Evolutionary conservation across 179 eudicot species (phyloP), one percentile per base, ranked within the genome.

Genomic region (Carnegiea gigantea): DNA sequence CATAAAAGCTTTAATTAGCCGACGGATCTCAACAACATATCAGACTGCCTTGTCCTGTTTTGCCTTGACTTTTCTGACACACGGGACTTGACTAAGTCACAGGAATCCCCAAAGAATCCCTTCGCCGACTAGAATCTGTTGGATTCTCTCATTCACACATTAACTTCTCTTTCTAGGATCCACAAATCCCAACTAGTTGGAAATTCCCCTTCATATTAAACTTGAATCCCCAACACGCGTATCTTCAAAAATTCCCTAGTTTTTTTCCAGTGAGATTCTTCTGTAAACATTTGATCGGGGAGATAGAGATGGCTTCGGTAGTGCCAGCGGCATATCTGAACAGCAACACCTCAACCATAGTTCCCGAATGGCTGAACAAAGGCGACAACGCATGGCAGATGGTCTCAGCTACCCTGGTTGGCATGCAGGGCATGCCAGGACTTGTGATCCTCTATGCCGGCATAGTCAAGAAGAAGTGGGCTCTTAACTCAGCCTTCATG

Each of bases 381-480:
- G 73, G 73, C 11, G 73, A 70, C 73, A 70, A 70, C 20, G 46
- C 73, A 70, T 70, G 73, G 73, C 73, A 70, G 12, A 70, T 70
- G 73, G 46, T 70, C 9, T 70, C 73, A 0, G 46, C 73, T n/a
- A 70, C 73, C 11, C 23, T 70, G 11, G 73, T 70, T 9, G 73
- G 73, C 44, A 14, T 70, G 23, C 73, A 70, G 23, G 23, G 73
- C 46, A 70, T 70, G 73, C 73, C 73, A 6, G 73, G 46, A 1
- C 23, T 70, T 9, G 46, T 70, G 46, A 30, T 70, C 21, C 73
- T 70, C 23, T 70, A 70, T 36, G 73, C 44, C 3, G 23, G 46
- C 46, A 15, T 70, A 36, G 73, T 70, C 11, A 70, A 70, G 46
- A 70, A 70, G 73, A 70, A 70, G 46, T 70, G 73, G 73, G 73